phyloP scores from a whole-genome alignment of 352 stramenopile genomes.

The Pythium plurisporium region DNA sequence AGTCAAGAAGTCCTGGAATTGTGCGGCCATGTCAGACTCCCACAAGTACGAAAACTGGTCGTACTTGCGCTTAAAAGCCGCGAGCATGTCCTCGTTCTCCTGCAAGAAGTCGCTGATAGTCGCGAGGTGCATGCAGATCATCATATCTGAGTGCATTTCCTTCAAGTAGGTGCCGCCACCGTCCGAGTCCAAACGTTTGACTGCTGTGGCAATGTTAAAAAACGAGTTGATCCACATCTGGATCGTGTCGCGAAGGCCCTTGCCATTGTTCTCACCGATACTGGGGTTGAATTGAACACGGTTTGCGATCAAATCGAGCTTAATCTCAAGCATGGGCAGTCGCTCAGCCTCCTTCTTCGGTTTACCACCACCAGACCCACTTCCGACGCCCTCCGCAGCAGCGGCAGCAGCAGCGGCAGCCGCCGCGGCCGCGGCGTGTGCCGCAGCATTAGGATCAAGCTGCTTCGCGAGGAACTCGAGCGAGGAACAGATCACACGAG shows the following conservation, averaged over 20 bases:
- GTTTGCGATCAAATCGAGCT: conserved; percentile 91
- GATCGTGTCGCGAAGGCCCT: conserved; percentile 93
- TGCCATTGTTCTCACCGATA: conserved; percentile 88
- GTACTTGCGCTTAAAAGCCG: conserved; percentile 93
- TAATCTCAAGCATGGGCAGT: conserved; percentile 96
- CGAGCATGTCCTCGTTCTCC: conserved; percentile 91
- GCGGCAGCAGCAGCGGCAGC: conserved; percentile 31
- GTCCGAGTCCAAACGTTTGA: conserved; percentile 94
- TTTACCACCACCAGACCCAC: conserved; percentile 32
- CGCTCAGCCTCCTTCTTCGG: conserved; percentile 40
- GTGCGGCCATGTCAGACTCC: conserved; percentile 90
- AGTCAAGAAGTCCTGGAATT: conserved; percentile 92
- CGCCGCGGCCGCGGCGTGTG: conserved; percentile 19
- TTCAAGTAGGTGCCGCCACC: conserved; percentile 95
- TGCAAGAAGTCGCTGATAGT: conserved; percentile 91
- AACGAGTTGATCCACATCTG: conserved; percentile 97
- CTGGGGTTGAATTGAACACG: conserved; percentile 86
- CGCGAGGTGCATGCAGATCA: conserved; percentile 92
- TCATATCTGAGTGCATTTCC: conserved; percentile 96
- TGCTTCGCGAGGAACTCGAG: conserved; percentile 94
- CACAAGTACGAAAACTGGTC: conserved; percentile 96
- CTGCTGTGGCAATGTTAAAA: conserved; percentile 93
- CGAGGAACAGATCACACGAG: conserved; percentile 79
- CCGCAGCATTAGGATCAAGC: conserved; percentile 81
- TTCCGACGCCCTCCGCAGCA: conserved; percentile 34